Conservation (phyloP, 148 eudicot species). For the Pharnaceum exiguum region DNA sequence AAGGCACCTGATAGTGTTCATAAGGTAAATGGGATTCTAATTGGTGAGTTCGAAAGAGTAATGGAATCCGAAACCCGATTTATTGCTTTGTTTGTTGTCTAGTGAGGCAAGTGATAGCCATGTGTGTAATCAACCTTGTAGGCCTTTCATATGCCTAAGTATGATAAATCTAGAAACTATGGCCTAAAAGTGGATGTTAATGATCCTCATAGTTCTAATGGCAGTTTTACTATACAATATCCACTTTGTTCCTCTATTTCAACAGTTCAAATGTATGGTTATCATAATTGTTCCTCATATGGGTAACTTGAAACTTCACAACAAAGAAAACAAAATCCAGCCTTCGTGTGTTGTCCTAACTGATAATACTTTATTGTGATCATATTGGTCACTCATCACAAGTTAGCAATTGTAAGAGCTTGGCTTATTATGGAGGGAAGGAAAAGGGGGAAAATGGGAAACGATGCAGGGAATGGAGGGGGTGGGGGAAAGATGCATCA, state of each 20-base stretch:
- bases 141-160: constrained; percentile 37
- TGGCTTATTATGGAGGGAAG: no score
- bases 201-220: constrained; percentile 21
- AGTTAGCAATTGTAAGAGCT: no score
- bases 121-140: constrained; percentile 28
- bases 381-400: no score
- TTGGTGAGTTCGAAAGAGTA: constrained; percentile 46
- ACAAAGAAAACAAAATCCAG: no score
- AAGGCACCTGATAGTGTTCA: constrained; percentile 39
- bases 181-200: constrained; percentile 45
- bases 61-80: no score
- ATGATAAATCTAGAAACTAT: constrained; percentile 49
- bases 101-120: constrained; percentile 27
- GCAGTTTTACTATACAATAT: constrained; percentile 29
- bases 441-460: no score
- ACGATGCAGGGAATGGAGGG: no score
- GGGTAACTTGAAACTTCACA: no score
- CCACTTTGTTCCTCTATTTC: constrained; percentile 59
- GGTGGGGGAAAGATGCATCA: no score
- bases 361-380: no score
- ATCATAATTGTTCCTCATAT: constrained; percentile 6
- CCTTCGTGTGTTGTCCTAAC: no score
- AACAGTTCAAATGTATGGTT: constrained; percentile 47
- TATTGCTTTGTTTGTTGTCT: no score
- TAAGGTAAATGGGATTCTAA: constrained; percentile 33